A percentile compares a stretch with the other conserved stretches of the same genome.
These are phyloP conservation scores for Camellia sinensis DNA, from an alignment of 148 eudicot species.

Conservation along the genomic window DNA sequence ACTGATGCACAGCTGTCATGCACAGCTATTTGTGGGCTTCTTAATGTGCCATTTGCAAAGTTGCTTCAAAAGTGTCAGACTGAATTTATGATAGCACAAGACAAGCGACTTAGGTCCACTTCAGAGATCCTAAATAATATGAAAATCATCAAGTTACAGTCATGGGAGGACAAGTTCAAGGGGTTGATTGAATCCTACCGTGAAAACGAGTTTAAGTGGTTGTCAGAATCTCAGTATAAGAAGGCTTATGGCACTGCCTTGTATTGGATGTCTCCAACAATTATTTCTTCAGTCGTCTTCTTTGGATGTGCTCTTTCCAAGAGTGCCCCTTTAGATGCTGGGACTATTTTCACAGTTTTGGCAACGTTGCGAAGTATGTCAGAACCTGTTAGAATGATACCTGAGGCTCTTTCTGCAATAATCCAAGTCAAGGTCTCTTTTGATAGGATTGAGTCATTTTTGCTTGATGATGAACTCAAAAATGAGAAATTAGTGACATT, in stretches of 20 bases:
- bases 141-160: constrained; percentile 56
- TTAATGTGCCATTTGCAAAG: constrained; percentile 40
- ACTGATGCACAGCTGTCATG: no score
- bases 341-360: constrained; percentile 43
- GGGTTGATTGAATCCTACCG: constrained; percentile 33
- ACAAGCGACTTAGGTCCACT: constrained; percentile 37
- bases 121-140: constrained; percentile 31
- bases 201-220: constrained; percentile 40
- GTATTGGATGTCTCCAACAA: constrained; percentile 59
- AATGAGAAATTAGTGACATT: constrained; percentile 10
- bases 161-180: constrained; percentile 59
- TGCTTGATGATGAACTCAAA: constrained; percentile 43
- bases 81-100: constrained; percentile 46
- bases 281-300: constrained; percentile 46
- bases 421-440: constrained; percentile 46
- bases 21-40: constrained; percentile 30
- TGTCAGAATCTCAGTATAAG: neutral
- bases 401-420: constrained; percentile 36
- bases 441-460: constrained; percentile 36
- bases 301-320: constrained; percentile 39
- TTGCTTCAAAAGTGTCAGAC: constrained; percentile 45
- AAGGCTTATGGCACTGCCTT: constrained; percentile 36
- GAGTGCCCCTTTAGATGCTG: constrained; percentile 47
- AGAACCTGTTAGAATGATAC: constrained; percentile 45
- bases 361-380: constrained; percentile 38